These are phyloP conservation scores for Physocladia obscura DNA, from an alignment of 192 early-diverging fungal genomes.

Conservation along the genomic window DNA sequence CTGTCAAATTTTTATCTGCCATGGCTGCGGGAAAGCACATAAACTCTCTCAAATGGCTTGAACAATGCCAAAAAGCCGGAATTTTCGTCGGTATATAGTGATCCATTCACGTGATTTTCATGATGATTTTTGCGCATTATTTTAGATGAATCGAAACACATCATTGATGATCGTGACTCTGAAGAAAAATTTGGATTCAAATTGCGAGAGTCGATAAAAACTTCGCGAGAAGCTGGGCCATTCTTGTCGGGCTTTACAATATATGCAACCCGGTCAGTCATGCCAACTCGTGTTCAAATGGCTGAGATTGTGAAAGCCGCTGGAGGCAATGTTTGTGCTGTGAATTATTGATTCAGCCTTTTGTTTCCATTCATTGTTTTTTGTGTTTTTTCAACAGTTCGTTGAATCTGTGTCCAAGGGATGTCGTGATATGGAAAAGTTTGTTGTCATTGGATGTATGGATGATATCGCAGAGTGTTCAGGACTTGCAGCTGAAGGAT, in stretches of 20 bases:
- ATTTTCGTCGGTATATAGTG: slow-evolving; percentile 40
- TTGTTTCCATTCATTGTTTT: background rate
- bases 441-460: slow-evolving; percentile 31
- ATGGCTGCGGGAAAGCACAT: slow-evolving; percentile 47
- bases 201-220: slow-evolving; percentile 25
- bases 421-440: background rate
- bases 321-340: slow-evolving; percentile 46
- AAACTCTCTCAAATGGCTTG: slow-evolving; percentile 48
- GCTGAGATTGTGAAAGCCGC: slow-evolving; percentile 44
- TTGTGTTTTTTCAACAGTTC: background rate
- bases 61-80: slow-evolving; percentile 41
- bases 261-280: slow-evolving; percentile 37
- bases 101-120: background rate
- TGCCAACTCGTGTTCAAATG: slow-evolving; percentile 38
- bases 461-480: slow-evolving; percentile 34
- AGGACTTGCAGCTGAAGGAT: slow-evolving; percentile 20
- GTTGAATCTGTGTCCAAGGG: slow-evolving; percentile 5
- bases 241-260: slow-evolving; percentile 37
- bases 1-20: slow-evolving; percentile 52
- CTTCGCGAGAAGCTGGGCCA: background rate
- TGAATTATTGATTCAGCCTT: too few species aligned
- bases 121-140: background rate
- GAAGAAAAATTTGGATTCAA: slow-evolving; percentile 46
- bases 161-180: slow-evolving; percentile 39
- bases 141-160: slow-evolving; percentile 39